phyloP scores from a whole-genome alignment of 129 eudicot species.

The Flaveria robusta region DNA sequence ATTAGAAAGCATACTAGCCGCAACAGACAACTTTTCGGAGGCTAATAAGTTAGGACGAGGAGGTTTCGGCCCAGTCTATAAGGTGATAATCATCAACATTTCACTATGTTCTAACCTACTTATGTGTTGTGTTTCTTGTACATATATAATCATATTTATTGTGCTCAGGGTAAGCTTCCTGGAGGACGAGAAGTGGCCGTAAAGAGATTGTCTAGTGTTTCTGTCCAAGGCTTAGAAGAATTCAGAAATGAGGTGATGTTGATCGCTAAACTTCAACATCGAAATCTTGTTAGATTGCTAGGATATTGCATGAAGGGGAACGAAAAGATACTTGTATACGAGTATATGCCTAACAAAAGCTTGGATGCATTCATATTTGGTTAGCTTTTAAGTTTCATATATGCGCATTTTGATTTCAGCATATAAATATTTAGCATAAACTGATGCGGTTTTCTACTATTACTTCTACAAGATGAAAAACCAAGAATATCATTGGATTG shows the following conservation, averaged over 20 bases:
- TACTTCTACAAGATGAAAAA: conserved; percentile 23
- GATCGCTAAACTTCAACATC: conserved; percentile 57
- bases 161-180: conserved; percentile 41
- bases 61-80: conserved; percentile 56
- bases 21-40: conserved; percentile 46
- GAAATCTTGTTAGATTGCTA: conserved; percentile 51
- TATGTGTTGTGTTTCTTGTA: neutral
- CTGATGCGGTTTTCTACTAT: neutral
- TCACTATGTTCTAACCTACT: neutral
- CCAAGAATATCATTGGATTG: conserved; percentile 28
- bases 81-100: conserved; percentile 24
- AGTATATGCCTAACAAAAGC: conserved; percentile 57
- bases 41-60: conserved; percentile 53
- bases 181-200: conserved; percentile 44
- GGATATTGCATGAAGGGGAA: conserved; percentile 53
- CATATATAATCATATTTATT: neutral
- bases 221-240: conserved; percentile 46
- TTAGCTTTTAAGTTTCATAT: conserved; percentile 26
- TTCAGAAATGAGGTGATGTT: conserved; percentile 47
- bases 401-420: neutral
- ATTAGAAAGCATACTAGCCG: conserved; percentile 38
- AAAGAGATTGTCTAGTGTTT: conserved; percentile 49
- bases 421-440: neutral
- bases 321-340: conserved; percentile 47
- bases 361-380: conserved; percentile 51